Conservation (phyloP, 2,329 filamentous ascomycete genomes). For the Reticulascus tulasneorum region DNA sequence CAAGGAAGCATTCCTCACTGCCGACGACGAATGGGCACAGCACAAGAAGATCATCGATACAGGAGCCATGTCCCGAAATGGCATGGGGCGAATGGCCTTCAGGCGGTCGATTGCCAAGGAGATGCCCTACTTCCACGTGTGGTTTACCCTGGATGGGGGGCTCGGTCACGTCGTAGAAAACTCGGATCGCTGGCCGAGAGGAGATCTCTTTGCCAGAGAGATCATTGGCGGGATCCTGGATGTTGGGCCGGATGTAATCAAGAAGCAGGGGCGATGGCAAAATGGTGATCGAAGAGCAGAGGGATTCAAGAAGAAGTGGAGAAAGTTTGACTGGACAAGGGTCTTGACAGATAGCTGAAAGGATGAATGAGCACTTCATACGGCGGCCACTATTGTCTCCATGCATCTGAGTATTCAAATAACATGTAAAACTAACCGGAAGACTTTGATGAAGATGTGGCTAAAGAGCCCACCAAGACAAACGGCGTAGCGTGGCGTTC, state of each 20-base stretch:
- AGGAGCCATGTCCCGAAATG: constrained; percentile 57
- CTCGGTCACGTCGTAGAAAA: constrained; percentile 93
- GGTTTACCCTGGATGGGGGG: constrained; percentile 90
- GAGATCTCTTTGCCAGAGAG: constrained; percentile 90
- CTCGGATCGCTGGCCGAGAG: constrained; percentile 75
- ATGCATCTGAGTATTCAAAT: too few relatives aligned
- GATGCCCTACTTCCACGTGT: constrained; percentile 97
- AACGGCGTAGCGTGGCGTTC: too few relatives aligned
- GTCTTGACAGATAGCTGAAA: constrained; percentile 42
- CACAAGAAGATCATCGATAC: constrained; percentile 96
- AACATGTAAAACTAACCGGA: too few relatives aligned
- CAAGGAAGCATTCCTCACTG: constrained; percentile 82
- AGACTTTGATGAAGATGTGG: too few relatives aligned
- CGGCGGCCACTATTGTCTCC: too few relatives aligned
- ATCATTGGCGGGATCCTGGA: constrained; percentile 91
- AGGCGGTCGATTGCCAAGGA: constrained; percentile 81
- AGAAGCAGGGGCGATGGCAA: constrained; percentile 84
- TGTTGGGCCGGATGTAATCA: constrained; percentile 74
- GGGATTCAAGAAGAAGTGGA: constrained; percentile 79
- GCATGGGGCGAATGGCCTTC: constrained; percentile 77
- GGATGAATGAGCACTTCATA: too few relatives aligned
- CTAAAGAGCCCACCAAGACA: too few relatives aligned
- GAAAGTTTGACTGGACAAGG: constrained; percentile 84
- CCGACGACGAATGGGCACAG: constrained; percentile 93
- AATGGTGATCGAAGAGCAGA: constrained; percentile 67